A percentile compares a stretch with the other conserved stretches of the same genome.
Evolutionary conservation across 768 basidiomycete species (phyloP).

Genomic region (Phylloporus arenicola): DNA sequence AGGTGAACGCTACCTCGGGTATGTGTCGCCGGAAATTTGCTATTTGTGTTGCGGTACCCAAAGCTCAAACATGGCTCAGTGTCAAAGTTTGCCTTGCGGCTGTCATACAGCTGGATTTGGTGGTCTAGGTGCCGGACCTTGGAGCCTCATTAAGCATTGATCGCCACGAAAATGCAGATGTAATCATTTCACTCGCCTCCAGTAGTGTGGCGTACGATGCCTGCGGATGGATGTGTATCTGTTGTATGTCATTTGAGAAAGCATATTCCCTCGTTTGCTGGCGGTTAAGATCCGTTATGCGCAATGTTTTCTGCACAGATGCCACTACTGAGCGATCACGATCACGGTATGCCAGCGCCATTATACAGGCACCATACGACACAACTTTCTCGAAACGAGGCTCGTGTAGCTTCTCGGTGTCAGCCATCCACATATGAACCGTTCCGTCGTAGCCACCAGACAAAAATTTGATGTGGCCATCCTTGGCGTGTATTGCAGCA

Average conservation of each 20-base stretch:
- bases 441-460: slow-evolving; percentile 46
- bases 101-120: slow-evolving; percentile 48
- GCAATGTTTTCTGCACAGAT: slow-evolving; percentile 32
- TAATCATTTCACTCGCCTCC: slow-evolving; percentile 37
- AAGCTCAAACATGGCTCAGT: slow-evolving; percentile 40
- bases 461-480: slow-evolving; percentile 36
- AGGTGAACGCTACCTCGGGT: slow-evolving; percentile 37
- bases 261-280: slow-evolving; percentile 24
- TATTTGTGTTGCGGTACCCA: slow-evolving; percentile 33
- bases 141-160: slow-evolving; percentile 7
- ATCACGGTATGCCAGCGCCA: slow-evolving; percentile 38
- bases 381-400: slow-evolving; percentile 26
- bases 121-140: slow-evolving; percentile 47
- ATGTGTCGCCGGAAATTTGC: slow-evolving; percentile 23
- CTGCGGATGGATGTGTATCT: slow-evolving; percentile 45
- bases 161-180: slow-evolving; percentile 7
- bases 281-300: slow-evolving; percentile 36
- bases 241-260: slow-evolving; percentile 37
- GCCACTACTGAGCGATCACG: slow-evolving; percentile 33
- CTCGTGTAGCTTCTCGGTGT: slow-evolving; percentile 15
- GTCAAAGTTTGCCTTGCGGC: slow-evolving; percentile 36
- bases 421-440: slow-evolving; percentile 37
- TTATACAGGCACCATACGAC: slow-evolving; percentile 26
- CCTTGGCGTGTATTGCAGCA: slow-evolving; percentile 31
- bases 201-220: slow-evolving; percentile 38